Evolutionary conservation across 305 asterid species (phyloP).

Genomic region (Fraxinus xanthoxyloides): DNA sequence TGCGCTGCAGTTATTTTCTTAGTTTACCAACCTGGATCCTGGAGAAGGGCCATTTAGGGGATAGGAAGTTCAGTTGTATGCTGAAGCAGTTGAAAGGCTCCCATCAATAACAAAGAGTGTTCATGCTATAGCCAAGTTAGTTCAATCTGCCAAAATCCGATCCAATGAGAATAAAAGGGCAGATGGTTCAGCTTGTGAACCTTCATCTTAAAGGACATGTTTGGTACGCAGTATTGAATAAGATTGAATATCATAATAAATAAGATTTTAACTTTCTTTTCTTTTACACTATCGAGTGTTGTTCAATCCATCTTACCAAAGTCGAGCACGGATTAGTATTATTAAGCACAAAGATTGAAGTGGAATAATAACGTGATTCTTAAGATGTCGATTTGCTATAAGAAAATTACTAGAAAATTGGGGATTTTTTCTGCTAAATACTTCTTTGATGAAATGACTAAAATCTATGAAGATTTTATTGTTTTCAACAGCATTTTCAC

Average conservation of each 20-base stretch:
- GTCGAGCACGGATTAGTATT: too few relatives aligned
- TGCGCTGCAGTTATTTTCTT: constrained; percentile 38
- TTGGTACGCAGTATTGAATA: not conserved
- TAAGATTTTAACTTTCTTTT: not conserved
- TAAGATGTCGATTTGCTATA: not conserved
- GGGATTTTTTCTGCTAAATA: not conserved
- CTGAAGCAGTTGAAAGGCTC: constrained; percentile 33
- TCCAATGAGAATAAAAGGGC: constrained; percentile 1
- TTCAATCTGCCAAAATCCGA: constrained; percentile 16
- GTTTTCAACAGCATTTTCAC: not conserved
- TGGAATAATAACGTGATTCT: too few relatives aligned
- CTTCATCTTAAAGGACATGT: not conserved
- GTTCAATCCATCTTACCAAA: not conserved
- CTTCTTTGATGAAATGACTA: not conserved
- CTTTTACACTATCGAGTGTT: not conserved
- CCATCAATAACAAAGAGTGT: constrained; percentile 39
- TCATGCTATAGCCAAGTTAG: constrained; percentile 37
- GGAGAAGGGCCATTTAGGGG: constrained; percentile 26
- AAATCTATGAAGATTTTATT: not conserved
- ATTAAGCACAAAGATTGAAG: too few relatives aligned
- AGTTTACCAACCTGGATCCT: constrained; percentile 24
- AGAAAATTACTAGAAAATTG: not conserved
- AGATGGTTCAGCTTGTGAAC: not conserved
- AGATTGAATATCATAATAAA: not conserved
- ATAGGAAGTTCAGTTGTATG: constrained; percentile 23